Evolutionary conservation across 331 rosid species (phyloP), one percentile per base, ranked within the genome.

Genomic region (Malus hybrid): DNA sequence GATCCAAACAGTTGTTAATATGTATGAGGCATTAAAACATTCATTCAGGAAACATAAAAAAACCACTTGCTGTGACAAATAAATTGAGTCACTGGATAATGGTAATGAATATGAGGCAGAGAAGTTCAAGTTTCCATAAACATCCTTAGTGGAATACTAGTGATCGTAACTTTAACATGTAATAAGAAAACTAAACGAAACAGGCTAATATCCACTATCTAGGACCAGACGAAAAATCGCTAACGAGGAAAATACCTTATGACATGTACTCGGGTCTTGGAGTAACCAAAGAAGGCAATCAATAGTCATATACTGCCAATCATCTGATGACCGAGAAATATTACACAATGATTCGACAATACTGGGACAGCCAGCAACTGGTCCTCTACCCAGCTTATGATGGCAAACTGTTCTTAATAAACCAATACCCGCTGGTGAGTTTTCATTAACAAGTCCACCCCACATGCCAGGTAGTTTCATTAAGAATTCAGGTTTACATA

Each of bases 391-490:
- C 66, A 86, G 90, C 90, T 94, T 94, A 77, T 94, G 97, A 82
- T 92, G 99, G 78, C 99, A 94, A 76, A 94, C 83, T 28, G 99
- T 94, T 82, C 97, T 86, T 74, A 92, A 78, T 75, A 94, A 85
- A 73, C 99, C 99, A 62, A 94, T 89, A 42, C 99, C 97, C 33
- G 99, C 97, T 3, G 99, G 99, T 33, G 99, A 94, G 64, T 94
- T 92, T 86, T 94, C 99, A 79, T 94, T 94, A 62, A 90, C 97
- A 75, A 94, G 97, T 69, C 99, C 99, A 42, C 99, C 99, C 99
- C 99, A 94, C 97, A 92, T 90, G 79, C 89, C 97, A 72, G 99
- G 97, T 68, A 94, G 82, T 76, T 92, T 87, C 28, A 77, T 65
- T 75, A 94, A 82, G 87, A 94, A 90, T 75, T 94, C 99, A 6